These are phyloP conservation scores for Fraxinus angustifolia DNA, from an alignment of 305 asterid genomes.

Conservation along the genomic window DNA sequence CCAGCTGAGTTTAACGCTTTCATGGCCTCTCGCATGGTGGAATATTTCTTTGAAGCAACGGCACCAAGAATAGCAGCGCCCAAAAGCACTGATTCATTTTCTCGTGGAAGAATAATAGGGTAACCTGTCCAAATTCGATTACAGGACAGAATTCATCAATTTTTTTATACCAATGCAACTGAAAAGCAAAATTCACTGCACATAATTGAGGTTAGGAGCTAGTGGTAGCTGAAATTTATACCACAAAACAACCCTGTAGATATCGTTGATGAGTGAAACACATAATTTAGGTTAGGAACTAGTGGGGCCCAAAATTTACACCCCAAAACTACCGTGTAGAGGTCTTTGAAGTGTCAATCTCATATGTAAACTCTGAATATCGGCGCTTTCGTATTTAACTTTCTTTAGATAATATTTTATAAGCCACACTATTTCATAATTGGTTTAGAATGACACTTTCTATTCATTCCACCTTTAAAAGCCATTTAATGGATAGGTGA, in stretches of 20 bases:
- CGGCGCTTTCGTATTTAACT: not conserved
- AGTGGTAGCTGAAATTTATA: not conserved
- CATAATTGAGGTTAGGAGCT: not conserved
- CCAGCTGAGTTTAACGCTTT: constrained; percentile 88
- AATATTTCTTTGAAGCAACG: constrained; percentile 83
- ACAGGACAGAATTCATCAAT: constrained; percentile 9
- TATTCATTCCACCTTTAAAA: not conserved
- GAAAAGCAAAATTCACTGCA: not conserved
- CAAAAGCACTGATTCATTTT: constrained; percentile 84
- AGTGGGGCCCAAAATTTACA: not conserved
- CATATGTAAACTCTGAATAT: not conserved
- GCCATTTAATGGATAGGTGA: not conserved
- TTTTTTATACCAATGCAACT: not conserved
- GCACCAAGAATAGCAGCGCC: constrained; percentile 99
- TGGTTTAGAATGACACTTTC: not conserved
- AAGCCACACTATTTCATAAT: not conserved
- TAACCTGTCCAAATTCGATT: constrained; percentile 47
- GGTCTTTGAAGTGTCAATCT: not conserved
- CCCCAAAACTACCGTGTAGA: not conserved
- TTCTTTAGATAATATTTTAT: not conserved
- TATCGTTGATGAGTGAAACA: not conserved
- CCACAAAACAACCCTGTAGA: not conserved
- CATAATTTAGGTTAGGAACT: not conserved
- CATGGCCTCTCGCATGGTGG: constrained; percentile 75
- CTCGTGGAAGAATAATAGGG: constrained; percentile 85